Percentiles rank a stretch among this genome's conserved stretches.
Conservation (phyloP, 768 basidiomycete species). For the Podaxis pistillaris region DNA sequence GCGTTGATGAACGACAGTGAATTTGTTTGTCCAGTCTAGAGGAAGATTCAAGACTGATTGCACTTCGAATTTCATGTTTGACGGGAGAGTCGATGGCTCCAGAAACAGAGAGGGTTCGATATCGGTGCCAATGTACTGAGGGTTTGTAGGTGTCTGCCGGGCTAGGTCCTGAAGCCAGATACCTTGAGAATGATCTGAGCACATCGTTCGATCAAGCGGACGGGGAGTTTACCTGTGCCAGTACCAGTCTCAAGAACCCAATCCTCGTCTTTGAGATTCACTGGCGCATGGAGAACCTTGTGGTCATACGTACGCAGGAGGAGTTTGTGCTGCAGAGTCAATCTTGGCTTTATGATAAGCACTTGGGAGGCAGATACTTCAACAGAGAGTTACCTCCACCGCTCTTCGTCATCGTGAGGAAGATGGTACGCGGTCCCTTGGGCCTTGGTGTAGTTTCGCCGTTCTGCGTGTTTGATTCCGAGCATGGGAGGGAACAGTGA, state of each 20-base stretch:
- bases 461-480: background rate
- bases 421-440: conserved; percentile 1
- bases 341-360: background rate
- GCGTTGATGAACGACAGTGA: conserved; percentile 11
- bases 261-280: conserved; percentile 3
- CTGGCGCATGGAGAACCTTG: conserved; percentile 5
- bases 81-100: background rate
- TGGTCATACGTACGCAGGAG: conserved; percentile 1
- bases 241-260: conserved; percentile 6
- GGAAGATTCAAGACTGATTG: background rate
- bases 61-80: conserved; percentile 8
- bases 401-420: conserved; percentile 10
- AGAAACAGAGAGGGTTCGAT: background rate
- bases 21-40: conserved; percentile 4
- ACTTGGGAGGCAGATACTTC: background rate
- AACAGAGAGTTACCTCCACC: conserved; percentile 1
- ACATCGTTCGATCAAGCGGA: background rate
- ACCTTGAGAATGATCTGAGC: background rate
- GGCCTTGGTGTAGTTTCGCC: background rate
- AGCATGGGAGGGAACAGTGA: background rate
- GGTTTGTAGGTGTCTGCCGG: background rate
- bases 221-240: background rate
- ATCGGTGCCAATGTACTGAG: conserved; percentile 2
- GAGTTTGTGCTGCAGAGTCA: conserved; percentile 3
- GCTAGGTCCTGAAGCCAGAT: conserved; percentile 10